Evolutionary conservation across 2,329 filamentous ascomycete genomes (phyloP), one percentile per base, ranked within the genome.

Genomic region (Colletotrichum plurivorum): DNA sequence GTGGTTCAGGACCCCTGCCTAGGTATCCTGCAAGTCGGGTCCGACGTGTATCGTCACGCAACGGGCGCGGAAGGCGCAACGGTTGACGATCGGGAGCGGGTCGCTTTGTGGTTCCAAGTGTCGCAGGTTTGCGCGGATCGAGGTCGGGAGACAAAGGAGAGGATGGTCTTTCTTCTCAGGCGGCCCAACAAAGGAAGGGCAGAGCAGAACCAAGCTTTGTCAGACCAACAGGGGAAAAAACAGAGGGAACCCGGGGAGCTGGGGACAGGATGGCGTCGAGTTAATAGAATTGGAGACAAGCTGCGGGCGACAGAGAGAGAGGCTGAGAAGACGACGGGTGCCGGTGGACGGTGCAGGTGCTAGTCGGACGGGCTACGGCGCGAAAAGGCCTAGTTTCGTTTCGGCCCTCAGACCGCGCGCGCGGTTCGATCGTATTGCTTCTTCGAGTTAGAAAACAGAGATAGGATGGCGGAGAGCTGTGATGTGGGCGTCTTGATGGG

Each of bases 401-500:
- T 62, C 25, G 59, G 49, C 66, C 66, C 66, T 66, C 66, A 66
- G 66, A 69, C 62, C 55, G 41, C 62, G 62, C 49, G 61, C 62
- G 60, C 66, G 62, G 66, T 60, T 66, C 55, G 66, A 66, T 51
- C 41, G 55, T 69, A 25, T 60, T 52, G 15, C 66, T 60, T 66
- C 54, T 69, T 51, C 20, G 9, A 55, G 55, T 41, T 55, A 60
- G 54, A 48, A 60, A 49, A 18, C 13, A n/a, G 27, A 54, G 39
- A 13, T 15, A 36, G 20, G n/a, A 61, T 31, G 1, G 15, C 45
- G 53, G n/a, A 58, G 13, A 36, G 63, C 51, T 55, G 57, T 46
- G 45, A 18, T 25, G 63, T 51, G 22, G 54, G 36, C 41, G 43
- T 58, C n/a, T 45, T 36, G 55, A 25, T 52, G 49, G 31, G 65